Evolutionary conservation across 768 basidiomycete genomes (phyloP), one percentile per base, ranked within the genome.

Genomic region (Suillus spraguei): DNA sequence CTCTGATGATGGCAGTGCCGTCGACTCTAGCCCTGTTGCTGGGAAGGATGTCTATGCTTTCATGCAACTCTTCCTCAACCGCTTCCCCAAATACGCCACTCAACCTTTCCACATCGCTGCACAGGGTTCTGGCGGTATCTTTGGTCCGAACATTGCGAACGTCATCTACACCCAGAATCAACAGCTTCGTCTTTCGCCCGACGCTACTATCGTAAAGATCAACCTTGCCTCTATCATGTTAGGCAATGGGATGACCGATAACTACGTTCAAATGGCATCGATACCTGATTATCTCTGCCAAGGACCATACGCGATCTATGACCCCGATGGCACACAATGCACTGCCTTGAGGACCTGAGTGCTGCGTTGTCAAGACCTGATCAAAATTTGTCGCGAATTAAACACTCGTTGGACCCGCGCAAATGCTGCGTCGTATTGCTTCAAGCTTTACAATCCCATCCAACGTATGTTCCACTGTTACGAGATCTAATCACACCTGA

Each of bases 1-100:
- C 72, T 84, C 87, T 1, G 85, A 89, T 14, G 88, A 91, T 44
- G 88, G 88, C 44, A 87, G 86, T 2, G 83, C 81, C 1, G 91
- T 98, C 58, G 84, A 87, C 76, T 92, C 84, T 52, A 91, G 89
- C 61, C 94, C 94, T 5, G 87, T 88, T 28, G 94, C 94, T 3
- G 97, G 92, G 24, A 84, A n/a, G n/a, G n/a, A n/a, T n/a, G n/a
- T n/a, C n/a, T n/a, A n/a, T n/a, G n/a, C n/a, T n/a, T n/a, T n/a
- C 91, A 76, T 96, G 98, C 64, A 94, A 99, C 83, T 95, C 49
- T 95, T 94, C 85, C 77, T 93, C 63, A 77, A 79, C n/a, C 82
- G 88, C 47, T 95, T 87, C 81, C 84, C 88, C 6, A 73, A 94
- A 73, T 95, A 93, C 72, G 80, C 88, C 11, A 78, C 77, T 28